Evolutionary conservation across 805 yeast species (phyloP), one percentile per base, ranked within the genome.

Genomic region (Ogataea allantospora): DNA sequence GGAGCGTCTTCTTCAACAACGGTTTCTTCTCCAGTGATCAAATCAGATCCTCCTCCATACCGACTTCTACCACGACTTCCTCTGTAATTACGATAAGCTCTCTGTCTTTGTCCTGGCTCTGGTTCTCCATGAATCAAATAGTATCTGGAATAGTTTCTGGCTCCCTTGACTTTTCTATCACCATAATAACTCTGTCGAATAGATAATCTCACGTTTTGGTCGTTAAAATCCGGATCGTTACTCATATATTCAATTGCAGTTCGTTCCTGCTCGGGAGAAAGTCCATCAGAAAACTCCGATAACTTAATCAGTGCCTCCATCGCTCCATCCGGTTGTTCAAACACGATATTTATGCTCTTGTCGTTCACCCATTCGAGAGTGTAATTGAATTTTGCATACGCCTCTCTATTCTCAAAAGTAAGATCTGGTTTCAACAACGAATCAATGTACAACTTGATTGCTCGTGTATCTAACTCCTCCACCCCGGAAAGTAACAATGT

Each of bases 101-200:
- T 32, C 16, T 44, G 21, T 43, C 72, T 51, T 49, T 64, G 53
- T 63, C 55, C 42, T 12, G 38, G 40, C 10, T 77, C 76, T 3
- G 88, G 91, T 53, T 80, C 88, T 3, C 91, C 91, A 47, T 83
- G 81, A 12, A 78, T 54, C 40, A 80, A 63, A 60, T 83, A 83
- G 59, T 80, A 83, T 26, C 84, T 59, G 14, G 86, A 79, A 37
- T 70, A 71, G 10, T 67, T 73, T 15, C 74, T 65, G 7, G 88
- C 80, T 43, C 77, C 75, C 38, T 66, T 66, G 11, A 71, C 71
- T 48, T 83, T 83, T 30, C 66, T 64, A 58, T 83, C 91, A 2
- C 71, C 62, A 33, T 59, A 65, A 31, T 70, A 66, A 8, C 85
- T 67, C 47, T 68, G 75, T 41, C 89, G 66, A 7, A 72, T 62